Evolutionary conservation across 179 eudicot genomes (phyloP).

Genomic region (Carnegiea gigantea): DNA sequence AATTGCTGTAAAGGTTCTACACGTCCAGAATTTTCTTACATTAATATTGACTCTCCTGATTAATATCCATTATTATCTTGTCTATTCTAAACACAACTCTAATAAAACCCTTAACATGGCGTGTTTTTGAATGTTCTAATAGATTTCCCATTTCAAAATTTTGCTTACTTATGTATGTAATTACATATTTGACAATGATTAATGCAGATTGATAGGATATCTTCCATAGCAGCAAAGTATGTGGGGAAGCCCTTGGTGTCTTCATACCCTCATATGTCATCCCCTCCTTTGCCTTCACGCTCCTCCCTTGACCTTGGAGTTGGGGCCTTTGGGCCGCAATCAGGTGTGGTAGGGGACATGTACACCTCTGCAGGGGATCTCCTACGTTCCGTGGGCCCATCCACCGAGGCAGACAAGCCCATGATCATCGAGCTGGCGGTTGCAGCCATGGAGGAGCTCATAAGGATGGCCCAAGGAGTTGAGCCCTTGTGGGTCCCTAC

Average conservation of each 20-base stretch:
- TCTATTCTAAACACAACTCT: neutral
- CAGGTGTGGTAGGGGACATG: slow-evolving; percentile 54
- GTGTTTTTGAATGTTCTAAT: neutral
- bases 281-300: slow-evolving; percentile 39
- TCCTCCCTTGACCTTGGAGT: slow-evolving; percentile 56
- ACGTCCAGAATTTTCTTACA: too few relatives aligned
- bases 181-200: neutral
- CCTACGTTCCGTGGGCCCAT: slow-evolving; percentile 64
- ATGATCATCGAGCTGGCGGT: slow-evolving; percentile 92
- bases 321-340: slow-evolving; percentile 48
- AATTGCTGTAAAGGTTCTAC: too few relatives aligned
- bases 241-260: slow-evolving; percentile 82
- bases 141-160: neutral
- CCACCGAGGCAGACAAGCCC: slow-evolving; percentile 81
- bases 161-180: neutral
- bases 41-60: too few relatives aligned
- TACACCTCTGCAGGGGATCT: slow-evolving; percentile 61
- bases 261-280: slow-evolving; percentile 46
- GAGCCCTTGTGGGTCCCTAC: slow-evolving; percentile 77
- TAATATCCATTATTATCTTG: too few relatives aligned
- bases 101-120: neutral
- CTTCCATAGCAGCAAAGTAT: slow-evolving; percentile 92
- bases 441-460: slow-evolving; percentile 91
- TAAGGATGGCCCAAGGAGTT: slow-evolving; percentile 75
- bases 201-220: slow-evolving; percentile 81